Evolutionary conservation across 108 stramenopile species (phyloP), one percentile per base, ranked within the genome.

Genomic region (Chaetoceros muelleri): DNA sequence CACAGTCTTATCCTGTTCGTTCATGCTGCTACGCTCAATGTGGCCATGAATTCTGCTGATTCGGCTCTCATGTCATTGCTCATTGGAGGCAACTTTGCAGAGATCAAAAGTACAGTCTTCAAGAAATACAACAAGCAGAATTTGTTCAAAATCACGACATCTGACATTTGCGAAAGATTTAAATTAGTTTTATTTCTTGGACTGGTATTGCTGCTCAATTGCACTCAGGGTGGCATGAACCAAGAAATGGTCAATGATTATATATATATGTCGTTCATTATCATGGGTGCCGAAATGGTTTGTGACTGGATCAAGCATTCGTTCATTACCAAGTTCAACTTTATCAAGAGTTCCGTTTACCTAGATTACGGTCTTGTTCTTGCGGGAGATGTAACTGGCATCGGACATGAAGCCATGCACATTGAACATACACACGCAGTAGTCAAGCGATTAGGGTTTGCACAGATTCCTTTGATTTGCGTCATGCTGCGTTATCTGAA

Each of bases 301-400:
- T 73, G 84, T 26, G 98, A 99, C 66, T 96, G 94, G 90, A 79
- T 97, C 57, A 99, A 99, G 71, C 93, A 94, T 63, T 70, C 83
- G 5, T 98, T 98, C 77, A 96, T 96, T 48, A 93, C 91, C 63
- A 98, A 99, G 62, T 98, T 97, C 76, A 98, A 99, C 71, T 67
- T 75, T 48, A 79, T 98, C 53, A 72, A 86, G 40, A 80, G 85
- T 57, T 49, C 55, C 10, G 75, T 85, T 3, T 98, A 95, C 65
- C 62, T 69, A 29, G 90, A 95, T 58, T 94, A 88, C 60, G 79
- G 71, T 22, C 76, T 86, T 18, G 56, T 94, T 28, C 74, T 98
- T 3, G 82, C 92, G 10, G 85, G 87, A 7, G 97, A 96, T 52
- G 72, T 93, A 17, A 88, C 88, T 24, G 88, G 90, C 21, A 83